Conservation (phyloP, 1,284 basidiomycete species). For the Pseudozyma hubeiensis region DNA sequence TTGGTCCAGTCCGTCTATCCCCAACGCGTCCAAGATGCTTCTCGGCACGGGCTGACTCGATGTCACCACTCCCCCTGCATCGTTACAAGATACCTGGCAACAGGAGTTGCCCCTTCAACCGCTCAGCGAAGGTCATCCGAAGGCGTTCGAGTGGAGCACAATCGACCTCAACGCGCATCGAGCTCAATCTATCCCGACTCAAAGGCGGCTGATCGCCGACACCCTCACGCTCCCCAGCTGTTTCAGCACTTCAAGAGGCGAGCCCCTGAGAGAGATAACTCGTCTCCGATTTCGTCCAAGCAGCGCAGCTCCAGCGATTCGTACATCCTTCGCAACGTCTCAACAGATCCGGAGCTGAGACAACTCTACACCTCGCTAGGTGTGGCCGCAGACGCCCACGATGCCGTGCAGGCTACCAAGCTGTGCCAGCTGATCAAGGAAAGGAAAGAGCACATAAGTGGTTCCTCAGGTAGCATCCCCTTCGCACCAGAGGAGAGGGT, state of each 20-base stretch:
- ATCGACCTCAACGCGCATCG: neutral
- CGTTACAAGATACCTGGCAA: neutral
- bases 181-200: constrained; percentile 40
- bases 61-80: too few relatives aligned
- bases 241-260: constrained; percentile 28
- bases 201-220: constrained; percentile 26
- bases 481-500: constrained; percentile 32
- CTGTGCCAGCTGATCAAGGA: constrained; percentile 36
- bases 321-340: constrained; percentile 34
- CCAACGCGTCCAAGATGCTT: too few relatives aligned
- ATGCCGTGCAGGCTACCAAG: constrained; percentile 20
- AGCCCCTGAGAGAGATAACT: neutral
- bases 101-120: neutral
- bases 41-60: too few relatives aligned
- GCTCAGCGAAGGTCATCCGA: constrained; percentile 1
- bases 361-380: constrained; percentile 36
- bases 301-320: constrained; percentile 15
- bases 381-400: constrained; percentile 24
- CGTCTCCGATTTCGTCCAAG: neutral
- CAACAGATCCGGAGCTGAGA: constrained; percentile 35
- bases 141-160: neutral
- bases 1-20: too few relatives aligned
- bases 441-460: constrained; percentile 21
- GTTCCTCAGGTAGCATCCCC: neutral
- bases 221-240: constrained; percentile 35